Percentiles rank a stretch among this genome's conserved stretches.
Conservation (phyloP, 2,329 filamentous ascomycete genomes). For the Neodidymelliopsis sp. region DNA sequence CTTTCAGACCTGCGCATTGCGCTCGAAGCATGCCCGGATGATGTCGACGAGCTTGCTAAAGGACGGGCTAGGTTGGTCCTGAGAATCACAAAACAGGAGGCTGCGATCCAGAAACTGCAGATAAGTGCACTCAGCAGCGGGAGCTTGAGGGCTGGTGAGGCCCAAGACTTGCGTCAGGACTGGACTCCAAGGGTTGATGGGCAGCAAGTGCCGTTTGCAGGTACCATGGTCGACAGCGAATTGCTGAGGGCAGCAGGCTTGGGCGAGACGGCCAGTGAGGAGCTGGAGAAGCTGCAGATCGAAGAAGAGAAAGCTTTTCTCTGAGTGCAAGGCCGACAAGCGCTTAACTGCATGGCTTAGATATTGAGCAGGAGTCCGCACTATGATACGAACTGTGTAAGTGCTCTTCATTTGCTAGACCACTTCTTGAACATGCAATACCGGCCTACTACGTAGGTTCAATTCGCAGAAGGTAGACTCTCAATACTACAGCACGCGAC, state of each 20-base stretch:
- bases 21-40: slow-evolving; percentile 27
- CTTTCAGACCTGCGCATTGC: slow-evolving; percentile 28
- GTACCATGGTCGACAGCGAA: slow-evolving; percentile 40
- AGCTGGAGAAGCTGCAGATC: slow-evolving; percentile 23
- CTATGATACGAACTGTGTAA: too few species aligned
- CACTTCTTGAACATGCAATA: too few species aligned
- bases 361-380: too few species aligned
- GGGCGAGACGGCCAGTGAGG: slow-evolving; percentile 27
- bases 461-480: too few species aligned
- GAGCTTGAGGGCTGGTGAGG: slow-evolving; percentile 24
- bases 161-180: slow-evolving; percentile 21
- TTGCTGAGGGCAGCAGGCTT: slow-evolving; percentile 41
- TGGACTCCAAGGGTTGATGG: slow-evolving; percentile 32
- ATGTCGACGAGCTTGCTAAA: slow-evolving; percentile 19
- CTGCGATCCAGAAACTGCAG: slow-evolving; percentile 24
- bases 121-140: slow-evolving; percentile 26
- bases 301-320: slow-evolving; percentile 10
- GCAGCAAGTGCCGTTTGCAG: slow-evolving; percentile 37
- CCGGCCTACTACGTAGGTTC: too few species aligned
- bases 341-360: too few species aligned
- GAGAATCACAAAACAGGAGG: slow-evolving; percentile 28
- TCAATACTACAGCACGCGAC: too few species aligned
- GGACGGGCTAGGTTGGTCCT: slow-evolving; percentile 30
- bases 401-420: too few species aligned
- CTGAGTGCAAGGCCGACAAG: background rate